Percentiles rank a stretch among this genome's conserved stretches.
phyloP scores from a whole-genome alignment of 148 eudicot species.

The Heliamphora exappendiculata region DNA sequence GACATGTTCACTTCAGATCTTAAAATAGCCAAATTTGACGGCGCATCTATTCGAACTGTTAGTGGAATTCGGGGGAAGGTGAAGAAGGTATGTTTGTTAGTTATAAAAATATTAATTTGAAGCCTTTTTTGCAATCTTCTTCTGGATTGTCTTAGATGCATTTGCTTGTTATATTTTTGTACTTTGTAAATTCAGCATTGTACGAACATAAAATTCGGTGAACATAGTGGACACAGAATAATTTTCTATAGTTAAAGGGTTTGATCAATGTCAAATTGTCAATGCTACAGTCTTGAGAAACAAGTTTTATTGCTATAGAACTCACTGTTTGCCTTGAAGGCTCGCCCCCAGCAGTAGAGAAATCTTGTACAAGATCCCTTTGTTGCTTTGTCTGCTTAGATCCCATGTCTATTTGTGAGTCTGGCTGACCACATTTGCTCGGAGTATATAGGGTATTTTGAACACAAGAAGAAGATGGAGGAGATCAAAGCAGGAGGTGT shows the following conservation, averaged over 20 bases:
- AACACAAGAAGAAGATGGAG: slow-evolving; percentile 56
- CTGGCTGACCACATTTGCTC: slow-evolving; percentile 58
- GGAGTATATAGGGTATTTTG: slow-evolving; percentile 61
- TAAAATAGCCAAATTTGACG: slow-evolving; percentile 92
- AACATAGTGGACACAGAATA: neutral
- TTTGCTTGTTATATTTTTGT: neutral
- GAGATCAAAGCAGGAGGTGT: slow-evolving; percentile 44
- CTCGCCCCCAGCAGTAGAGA: slow-evolving; percentile 24
- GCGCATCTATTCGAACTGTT: slow-evolving; percentile 74
- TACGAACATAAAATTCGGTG: neutral
- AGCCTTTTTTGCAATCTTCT: neutral
- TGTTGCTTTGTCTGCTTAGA: slow-evolving; percentile 38
- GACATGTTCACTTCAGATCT: slow-evolving; percentile 99
- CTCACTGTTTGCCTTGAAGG: slow-evolving; percentile 59
- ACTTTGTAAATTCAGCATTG: too few species aligned
- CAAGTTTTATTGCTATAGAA: slow-evolving; percentile 85
- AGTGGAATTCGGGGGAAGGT: slow-evolving; percentile 96
- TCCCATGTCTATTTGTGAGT: slow-evolving; percentile 43
- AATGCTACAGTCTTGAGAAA: too few species aligned
- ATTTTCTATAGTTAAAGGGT: neutral
- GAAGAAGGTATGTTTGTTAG: slow-evolving; percentile 56
- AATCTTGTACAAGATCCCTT: slow-evolving; percentile 34
- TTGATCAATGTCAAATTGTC: neutral
- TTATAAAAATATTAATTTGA: neutral
- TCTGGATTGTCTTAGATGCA: neutral